phyloP scores from a whole-genome alignment of 306 rosid species.

The Senna tora region DNA sequence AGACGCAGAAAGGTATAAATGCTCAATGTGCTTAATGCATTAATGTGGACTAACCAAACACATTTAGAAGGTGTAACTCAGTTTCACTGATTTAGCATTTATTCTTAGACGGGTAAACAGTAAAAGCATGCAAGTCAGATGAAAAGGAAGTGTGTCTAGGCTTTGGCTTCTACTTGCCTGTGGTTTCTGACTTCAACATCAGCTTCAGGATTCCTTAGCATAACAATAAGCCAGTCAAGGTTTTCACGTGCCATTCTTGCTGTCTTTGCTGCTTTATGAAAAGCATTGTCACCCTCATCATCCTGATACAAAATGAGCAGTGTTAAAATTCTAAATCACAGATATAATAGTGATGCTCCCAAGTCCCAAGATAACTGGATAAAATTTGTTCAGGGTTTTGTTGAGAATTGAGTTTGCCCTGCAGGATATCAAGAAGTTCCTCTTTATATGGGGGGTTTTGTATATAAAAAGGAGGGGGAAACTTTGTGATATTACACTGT shows the following conservation, averaged over 20 bases:
- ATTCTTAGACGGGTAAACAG: background rate
- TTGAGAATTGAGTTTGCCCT: too few relatives aligned
- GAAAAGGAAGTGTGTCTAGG: background rate
- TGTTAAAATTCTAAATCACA: conserved; percentile 15
- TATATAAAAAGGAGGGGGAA: background rate
- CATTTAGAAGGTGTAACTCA: background rate
- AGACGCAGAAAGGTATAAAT: conserved; percentile 1
- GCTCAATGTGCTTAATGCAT: conserved; percentile 9
- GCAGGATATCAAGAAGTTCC: background rate
- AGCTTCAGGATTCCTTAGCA: conserved; percentile 69
- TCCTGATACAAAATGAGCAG: conserved; percentile 49
- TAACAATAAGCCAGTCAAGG: conserved; percentile 74
- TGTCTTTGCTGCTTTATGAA: conserved; percentile 77
- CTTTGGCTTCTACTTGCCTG: conserved; percentile 57
- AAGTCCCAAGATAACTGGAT: too few relatives aligned
- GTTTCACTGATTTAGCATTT: background rate
- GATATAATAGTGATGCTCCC: background rate
- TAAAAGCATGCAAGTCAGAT: conserved; percentile 16
- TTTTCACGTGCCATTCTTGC: conserved; percentile 77
- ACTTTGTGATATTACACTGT: background rate
- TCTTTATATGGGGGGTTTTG: background rate
- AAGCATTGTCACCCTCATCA: conserved; percentile 77
- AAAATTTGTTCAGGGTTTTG: too few relatives aligned
- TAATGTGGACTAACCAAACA: background rate
- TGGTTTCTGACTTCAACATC: conserved; percentile 69